A percentile compares a stretch with the other conserved stretches of the same genome.
Evolutionary conservation across 306 rosid genomes (phyloP).

Genomic region (Prunus fruticosa): DNA sequence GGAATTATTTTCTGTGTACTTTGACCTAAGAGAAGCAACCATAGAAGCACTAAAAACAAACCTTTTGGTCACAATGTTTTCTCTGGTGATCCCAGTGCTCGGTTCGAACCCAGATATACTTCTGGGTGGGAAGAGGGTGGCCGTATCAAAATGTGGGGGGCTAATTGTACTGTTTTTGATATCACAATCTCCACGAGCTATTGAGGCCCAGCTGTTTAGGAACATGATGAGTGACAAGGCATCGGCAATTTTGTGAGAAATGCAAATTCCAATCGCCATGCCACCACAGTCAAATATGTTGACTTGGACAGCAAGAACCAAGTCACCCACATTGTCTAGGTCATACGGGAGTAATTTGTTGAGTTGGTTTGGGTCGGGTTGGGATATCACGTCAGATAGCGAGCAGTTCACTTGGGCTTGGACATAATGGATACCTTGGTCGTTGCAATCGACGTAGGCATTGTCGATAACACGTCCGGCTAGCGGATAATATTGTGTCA

Average conservation of each 20-base stretch:
- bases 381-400: neutral
- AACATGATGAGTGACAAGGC: conserved; percentile 27
- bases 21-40: conserved; percentile 11
- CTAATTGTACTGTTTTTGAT: neutral
- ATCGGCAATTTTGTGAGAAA: conserved; percentile 36
- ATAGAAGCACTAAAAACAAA: conserved; percentile 21
- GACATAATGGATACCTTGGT: conserved; percentile 1
- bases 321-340: conserved; percentile 4
- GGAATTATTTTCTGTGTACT: neutral
- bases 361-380: conserved; percentile 11
- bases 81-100: conserved; percentile 12
- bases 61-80: conserved; percentile 20
- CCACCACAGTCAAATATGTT: conserved; percentile 34
- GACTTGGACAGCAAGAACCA: conserved; percentile 14
- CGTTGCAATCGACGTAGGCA: conserved; percentile 13
- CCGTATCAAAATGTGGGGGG: conserved; percentile 14
- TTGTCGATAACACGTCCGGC: conserved; percentile 19
- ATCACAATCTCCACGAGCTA: neutral
- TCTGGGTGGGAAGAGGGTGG: conserved; percentile 18
- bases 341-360: conserved; percentile 20
- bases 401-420: conserved; percentile 12
- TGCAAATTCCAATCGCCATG: conserved; percentile 18
- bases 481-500: conserved; percentile 20
- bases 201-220: conserved; percentile 26
- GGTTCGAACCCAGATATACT: conserved; percentile 8